Percentiles rank a stretch among this genome's conserved stretches.
phyloP scores from a whole-genome alignment of 805 yeast genomes.

The Middelhovenomyces tepae region DNA sequence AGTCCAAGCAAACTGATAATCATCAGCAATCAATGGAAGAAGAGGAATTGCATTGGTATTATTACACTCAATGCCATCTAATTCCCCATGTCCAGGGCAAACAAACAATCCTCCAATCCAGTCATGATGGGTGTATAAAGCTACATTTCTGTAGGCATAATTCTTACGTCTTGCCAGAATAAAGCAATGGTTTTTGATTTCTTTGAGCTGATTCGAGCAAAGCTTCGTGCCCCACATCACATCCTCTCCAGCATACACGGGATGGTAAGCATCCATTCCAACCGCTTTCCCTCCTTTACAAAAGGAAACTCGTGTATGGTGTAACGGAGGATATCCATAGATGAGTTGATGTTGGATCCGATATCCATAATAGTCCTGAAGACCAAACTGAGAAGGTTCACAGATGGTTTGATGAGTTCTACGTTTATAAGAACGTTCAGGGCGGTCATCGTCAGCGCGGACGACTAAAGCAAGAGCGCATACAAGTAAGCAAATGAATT shows the following conservation, averaged over 20 bases:
- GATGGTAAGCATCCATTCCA: conserved; percentile 13
- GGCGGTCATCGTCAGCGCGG: too few species aligned
- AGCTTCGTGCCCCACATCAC: conserved; percentile 16
- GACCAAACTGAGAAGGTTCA: conserved; percentile 11
- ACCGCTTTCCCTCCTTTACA: conserved; percentile 8
- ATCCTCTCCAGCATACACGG: conserved; percentile 8
- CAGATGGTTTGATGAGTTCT: too few species aligned
- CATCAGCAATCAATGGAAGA: conserved; percentile 15
- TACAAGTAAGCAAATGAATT: too few species aligned
- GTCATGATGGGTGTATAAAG: conserved; percentile 11
- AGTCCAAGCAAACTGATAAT: conserved; percentile 12
- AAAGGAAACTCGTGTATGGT: conserved; percentile 13
- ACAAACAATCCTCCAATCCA: conserved; percentile 20
- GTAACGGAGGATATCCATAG: conserved; percentile 1
- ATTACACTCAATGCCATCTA: conserved; percentile 12
- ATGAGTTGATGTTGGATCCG: conserved; percentile 16
- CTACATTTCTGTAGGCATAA: conserved; percentile 6
- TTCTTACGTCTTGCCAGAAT: conserved; percentile 15
- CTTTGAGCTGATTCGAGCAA: conserved; percentile 10
- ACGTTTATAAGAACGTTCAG: too few species aligned
- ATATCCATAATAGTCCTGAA: conserved; percentile 15
- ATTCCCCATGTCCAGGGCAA: conserved; percentile 13
- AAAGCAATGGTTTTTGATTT: conserved; percentile 12
- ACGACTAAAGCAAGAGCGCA: too few species aligned
- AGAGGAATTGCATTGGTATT: conserved; percentile 13